Percentiles rank a stretch among this genome's conserved stretches.
Evolutionary conservation across 2,329 filamentous ascomycete species (phyloP).

Genomic region (Neonectria sp.): DNA sequence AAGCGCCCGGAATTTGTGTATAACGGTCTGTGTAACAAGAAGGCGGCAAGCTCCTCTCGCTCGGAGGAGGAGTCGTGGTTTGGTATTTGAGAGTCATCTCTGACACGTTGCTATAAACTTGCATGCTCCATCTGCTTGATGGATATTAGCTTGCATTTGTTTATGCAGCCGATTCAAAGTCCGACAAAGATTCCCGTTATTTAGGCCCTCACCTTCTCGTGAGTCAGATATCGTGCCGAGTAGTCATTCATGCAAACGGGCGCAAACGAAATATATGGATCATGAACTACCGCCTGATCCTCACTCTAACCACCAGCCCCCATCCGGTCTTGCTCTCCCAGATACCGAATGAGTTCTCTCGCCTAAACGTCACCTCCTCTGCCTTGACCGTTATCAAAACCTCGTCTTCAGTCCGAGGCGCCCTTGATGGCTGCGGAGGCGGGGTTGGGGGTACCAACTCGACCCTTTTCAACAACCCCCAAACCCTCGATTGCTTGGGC

Average conservation of each 20-base stretch:
- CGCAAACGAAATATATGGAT: not conserved
- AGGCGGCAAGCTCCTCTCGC: not conserved
- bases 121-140: not conserved
- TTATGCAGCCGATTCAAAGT: not conserved
- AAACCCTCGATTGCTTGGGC: conserved; percentile 53
- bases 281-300: conserved; percentile 33
- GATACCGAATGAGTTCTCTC: conserved; percentile 66
- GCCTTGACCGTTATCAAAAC: conserved; percentile 60
- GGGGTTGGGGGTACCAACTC: conserved; percentile 31
- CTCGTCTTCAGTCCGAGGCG: conserved; percentile 33
- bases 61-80: not conserved
- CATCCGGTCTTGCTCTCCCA: conserved; percentile 67
- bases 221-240: not conserved
- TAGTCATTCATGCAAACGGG: not conserved
- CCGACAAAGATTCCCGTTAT: not conserved
- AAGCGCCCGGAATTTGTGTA: no score
- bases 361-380: conserved; percentile 66
- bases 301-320: conserved; percentile 63
- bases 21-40: not conserved
- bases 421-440: conserved; percentile 9
- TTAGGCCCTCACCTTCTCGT: not conserved
- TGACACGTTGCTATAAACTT: not conserved
- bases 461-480: conserved; percentile 51
- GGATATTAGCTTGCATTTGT: not conserved
- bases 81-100: not conserved